Evolutionary conservation across 768 basidiomycete genomes (phyloP).

Genomic region (Lactifluus subvellereus): DNA sequence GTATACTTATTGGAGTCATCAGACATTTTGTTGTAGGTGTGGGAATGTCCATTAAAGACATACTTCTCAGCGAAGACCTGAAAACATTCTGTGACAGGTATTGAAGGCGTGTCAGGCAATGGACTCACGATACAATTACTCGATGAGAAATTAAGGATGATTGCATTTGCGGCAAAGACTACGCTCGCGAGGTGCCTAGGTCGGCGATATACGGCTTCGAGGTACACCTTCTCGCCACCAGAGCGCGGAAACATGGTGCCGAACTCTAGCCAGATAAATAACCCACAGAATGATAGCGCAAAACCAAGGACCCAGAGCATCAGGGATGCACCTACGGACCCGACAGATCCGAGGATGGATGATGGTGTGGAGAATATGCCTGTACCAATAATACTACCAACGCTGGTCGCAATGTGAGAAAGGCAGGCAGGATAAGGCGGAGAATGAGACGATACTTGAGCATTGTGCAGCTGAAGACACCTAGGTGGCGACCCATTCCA

Average conservation of each 20-base stretch:
- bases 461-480: slow-evolving; percentile 51
- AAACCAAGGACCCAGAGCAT: slow-evolving; percentile 63
- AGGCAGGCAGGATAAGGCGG: neutral
- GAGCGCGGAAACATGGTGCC: slow-evolving; percentile 60
- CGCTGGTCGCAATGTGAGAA: slow-evolving; percentile 27
- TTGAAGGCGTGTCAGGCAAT: neutral
- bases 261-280: slow-evolving; percentile 59
- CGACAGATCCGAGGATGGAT: slow-evolving; percentile 50
- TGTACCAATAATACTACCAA: slow-evolving; percentile 55
- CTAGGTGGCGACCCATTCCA: slow-evolving; percentile 53
- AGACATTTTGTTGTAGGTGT: neutral
- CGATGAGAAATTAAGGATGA: slow-evolving; percentile 40
- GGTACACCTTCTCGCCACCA: slow-evolving; percentile 59
- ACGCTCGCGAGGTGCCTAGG: slow-evolving; percentile 45
- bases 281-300: slow-evolving; percentile 49
- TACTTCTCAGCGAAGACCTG: slow-evolving; percentile 33
- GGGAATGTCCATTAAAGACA: neutral
- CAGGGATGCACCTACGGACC: slow-evolving; percentile 53
- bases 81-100: neutral
- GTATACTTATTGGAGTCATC: slow-evolving; percentile 35
- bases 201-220: slow-evolving; percentile 47
- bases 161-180: slow-evolving; percentile 44
- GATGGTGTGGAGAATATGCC: slow-evolving; percentile 64
- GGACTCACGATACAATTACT: slow-evolving; percentile 44
- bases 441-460: slow-evolving; percentile 35